Conservation (phyloP, 805 yeast species). For the Ogataea paraovalis region DNA sequence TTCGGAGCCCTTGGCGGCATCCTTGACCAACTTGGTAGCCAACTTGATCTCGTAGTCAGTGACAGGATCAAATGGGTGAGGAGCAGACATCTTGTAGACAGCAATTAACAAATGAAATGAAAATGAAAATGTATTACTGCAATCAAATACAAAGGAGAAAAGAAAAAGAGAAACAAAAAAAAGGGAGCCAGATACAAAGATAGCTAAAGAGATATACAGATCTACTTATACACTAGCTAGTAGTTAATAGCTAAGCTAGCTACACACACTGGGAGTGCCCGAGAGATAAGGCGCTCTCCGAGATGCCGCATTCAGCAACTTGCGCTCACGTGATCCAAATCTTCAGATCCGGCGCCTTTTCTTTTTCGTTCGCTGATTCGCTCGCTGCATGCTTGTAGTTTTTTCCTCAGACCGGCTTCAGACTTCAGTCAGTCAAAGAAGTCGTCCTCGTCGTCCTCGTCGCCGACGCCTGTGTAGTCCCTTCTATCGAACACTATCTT, state of each 20-base stretch:
- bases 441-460: conserved; percentile 26
- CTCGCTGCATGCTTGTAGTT: background rate
- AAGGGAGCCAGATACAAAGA: too few species aligned
- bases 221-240: too few species aligned
- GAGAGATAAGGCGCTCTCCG: background rate
- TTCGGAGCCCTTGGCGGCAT: conserved; percentile 44
- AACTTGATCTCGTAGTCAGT: conserved; percentile 54
- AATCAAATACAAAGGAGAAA: too few species aligned
- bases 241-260: too few species aligned
- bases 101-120: background rate
- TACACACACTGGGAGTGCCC: too few species aligned
- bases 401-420: too few species aligned
- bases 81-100: conserved; percentile 12
- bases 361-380: background rate
- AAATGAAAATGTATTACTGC: background rate
- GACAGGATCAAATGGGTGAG: conserved; percentile 34
- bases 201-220: too few species aligned
- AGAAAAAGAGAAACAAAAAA: too few species aligned
- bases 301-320: background rate
- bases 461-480: conserved; percentile 18
- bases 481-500: conserved; percentile 61
- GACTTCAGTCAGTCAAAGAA: conserved; percentile 36
- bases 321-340: background rate
- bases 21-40: conserved; percentile 59
- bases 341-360: too few species aligned